Evolutionary conservation across 345 rosid species (phyloP), one percentile per base, ranked within the genome.

Genomic region (Populus euphratica): DNA sequence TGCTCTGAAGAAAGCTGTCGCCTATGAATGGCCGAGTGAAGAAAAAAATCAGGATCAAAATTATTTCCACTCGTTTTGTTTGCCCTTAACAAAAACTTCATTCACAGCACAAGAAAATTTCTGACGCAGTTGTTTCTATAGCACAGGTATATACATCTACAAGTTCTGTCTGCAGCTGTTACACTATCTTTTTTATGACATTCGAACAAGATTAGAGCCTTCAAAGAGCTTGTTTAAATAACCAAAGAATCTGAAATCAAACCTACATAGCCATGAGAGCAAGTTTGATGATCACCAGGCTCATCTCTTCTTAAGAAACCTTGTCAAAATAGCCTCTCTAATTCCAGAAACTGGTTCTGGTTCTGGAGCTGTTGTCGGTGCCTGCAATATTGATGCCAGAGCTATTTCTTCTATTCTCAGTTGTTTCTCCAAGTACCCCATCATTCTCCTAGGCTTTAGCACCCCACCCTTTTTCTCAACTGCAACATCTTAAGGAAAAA

Each of bases 391-490:
- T 8, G 82, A 78, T 13, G 76, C 85, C 20, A 81, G 76, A 18
- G 83, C 61, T 21, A 49, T 64, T 16, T 21, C 23, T 25, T 65
- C 25, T 47, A 50, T 47, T 62, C 67, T 71, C 18, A 16, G 8
- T 72, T 75, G 78, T 76, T 82, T 81, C 83, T 81, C 81, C 27
- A 72, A 17, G 75, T 79, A 75, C 43, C 76, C 86, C 68, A 85
- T 84, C 90, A 86, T 81, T 83, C 78, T 91, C 81, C 94, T 83
- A 4, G 82, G 77, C 78, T 86, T 91, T 47, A 73, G 39, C 20
- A 43, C 38, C 25, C 73, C 82, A 62, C 63, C 82, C 31, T 21
- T 52, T 44, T 12, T 70, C 54, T 80, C 68, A 41, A 78, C 86
- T 88, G 81, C 76, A 56, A 72, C 44, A 44, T 4, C 3, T 6